Conservation (phyloP, 805 yeast genomes). For the Wickerhamomyces pijperi region DNA sequence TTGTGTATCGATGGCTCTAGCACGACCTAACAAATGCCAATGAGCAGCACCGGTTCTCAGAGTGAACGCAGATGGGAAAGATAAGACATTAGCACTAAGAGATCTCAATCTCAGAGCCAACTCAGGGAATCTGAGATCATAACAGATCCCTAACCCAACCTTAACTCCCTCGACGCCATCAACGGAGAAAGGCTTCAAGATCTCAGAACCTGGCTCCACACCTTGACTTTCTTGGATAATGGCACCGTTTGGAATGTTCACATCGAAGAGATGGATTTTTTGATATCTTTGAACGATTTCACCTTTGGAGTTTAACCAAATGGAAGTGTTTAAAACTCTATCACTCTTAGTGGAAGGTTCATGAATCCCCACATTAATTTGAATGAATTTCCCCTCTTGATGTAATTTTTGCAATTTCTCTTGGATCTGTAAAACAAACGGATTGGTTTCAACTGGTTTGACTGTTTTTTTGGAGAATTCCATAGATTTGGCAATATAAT, state of each 20-base stretch:
- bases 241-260: slow-evolving; percentile 55
- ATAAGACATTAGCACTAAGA: slow-evolving; percentile 63
- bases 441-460: slow-evolving; percentile 27
- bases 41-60: slow-evolving; percentile 85
- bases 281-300: slow-evolving; percentile 60
- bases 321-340: slow-evolving; percentile 57
- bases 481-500: slow-evolving; percentile 54
- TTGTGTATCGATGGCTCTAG: slow-evolving; percentile 86
- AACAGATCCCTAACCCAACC: slow-evolving; percentile 69
- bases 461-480: slow-evolving; percentile 53
- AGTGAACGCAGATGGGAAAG: slow-evolving; percentile 91
- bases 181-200: slow-evolving; percentile 44
- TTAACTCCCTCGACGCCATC: slow-evolving; percentile 37
- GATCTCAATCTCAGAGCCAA: slow-evolving; percentile 52
- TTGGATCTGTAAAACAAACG: slow-evolving; percentile 34
- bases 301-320: slow-evolving; percentile 64
- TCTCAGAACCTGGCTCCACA: slow-evolving; percentile 64
- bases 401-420: slow-evolving; percentile 31
- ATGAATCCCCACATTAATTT: slow-evolving; percentile 82
- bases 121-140: slow-evolving; percentile 84
- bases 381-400: slow-evolving; percentile 26
- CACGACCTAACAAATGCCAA: slow-evolving; percentile 70
- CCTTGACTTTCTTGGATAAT: slow-evolving; percentile 63
- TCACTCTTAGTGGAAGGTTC: slow-evolving; percentile 44
- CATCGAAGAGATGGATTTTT: slow-evolving; percentile 85